A percentile compares a stretch with the other conserved stretches of the same genome.
phyloP scores from a whole-genome alignment of 2,329 filamentous ascomycete species.

The Talaromyces amestolkiae region DNA sequence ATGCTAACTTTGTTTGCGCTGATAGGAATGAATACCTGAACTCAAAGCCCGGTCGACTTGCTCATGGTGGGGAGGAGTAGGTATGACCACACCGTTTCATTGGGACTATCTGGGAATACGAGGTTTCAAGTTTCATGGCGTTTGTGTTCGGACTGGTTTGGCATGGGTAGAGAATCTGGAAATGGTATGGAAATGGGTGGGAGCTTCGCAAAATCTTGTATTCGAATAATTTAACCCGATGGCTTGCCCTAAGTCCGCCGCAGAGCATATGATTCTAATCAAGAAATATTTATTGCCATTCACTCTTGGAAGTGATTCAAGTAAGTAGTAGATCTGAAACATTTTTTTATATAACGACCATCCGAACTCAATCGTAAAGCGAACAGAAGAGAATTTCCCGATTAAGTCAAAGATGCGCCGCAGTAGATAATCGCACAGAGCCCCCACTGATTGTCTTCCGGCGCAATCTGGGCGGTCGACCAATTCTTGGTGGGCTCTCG shows the following conservation, averaged over 20 bases:
- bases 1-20: neutral
- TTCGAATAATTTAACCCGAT: neutral
- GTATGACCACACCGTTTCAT: conserved; percentile 21
- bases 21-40: conserved; percentile 51
- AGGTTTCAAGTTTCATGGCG: neutral
- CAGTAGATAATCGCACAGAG: neutral
- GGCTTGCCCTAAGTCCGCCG: neutral
- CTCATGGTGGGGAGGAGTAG: conserved; percentile 36
- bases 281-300: neutral
- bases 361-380: neutral
- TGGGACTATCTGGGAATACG: neutral
- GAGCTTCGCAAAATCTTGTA: neutral
- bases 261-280: neutral
- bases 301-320: neutral
- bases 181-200: neutral
- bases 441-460: neutral
- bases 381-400: neutral
- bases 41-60: conserved; percentile 48
- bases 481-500: neutral
- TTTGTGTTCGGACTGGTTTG: neutral
- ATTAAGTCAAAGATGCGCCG: neutral
- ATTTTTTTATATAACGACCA: neutral
- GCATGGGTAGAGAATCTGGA: neutral
- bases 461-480: conserved; percentile 1
- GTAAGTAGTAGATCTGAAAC: too few relatives aligned